Evolutionary conservation across 2,329 filamentous ascomycete species (phyloP), one percentile per base, ranked within the genome.

Genomic region (Samsoniella hepiali): DNA sequence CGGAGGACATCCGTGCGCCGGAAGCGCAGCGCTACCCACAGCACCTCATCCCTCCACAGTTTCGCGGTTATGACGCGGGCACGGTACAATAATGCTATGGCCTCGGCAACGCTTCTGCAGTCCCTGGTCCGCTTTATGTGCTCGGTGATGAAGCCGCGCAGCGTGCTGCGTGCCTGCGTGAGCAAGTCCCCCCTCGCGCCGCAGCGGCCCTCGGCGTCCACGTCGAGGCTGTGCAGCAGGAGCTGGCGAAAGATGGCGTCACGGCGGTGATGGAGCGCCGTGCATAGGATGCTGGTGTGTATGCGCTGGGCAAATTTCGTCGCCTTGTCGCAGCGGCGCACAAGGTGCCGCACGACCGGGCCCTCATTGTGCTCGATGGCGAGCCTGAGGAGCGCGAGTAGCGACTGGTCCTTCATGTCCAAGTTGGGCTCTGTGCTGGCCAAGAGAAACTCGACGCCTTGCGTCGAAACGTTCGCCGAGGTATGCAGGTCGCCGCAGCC

Each of bases 171-270:
- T 5, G 58, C 58, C 17, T 51, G 58, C 6, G 10, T 7, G 1
- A 53, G 58, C 34, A 60, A 40, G 34, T n/a, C 6, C 27, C 9
- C 9, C 10, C 47, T 36, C 9, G 27, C 47, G 15, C 31, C 36
- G 38, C 54, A 17, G 10, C 13, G 32, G 44, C 17, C 34, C 2
- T 27, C 36, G 17, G n/a, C 17, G 49, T 11, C 29, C 13, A 49
- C 58, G 27, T 34, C 58, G 9, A 60, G 45, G 9, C 58, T 47
- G n/a, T 60, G 58, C 9, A 60, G 29, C 6, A 60, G 7, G 29
- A 60, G 58, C 38, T 31, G 45, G 13, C 36, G 29, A 44, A 60
- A 60, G 6, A 53, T 15, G 3, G 4, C 15, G 2, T 1, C 17
- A 3, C 49, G 47, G 6, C 13, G 1, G 17, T 29, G 7, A 5